These are phyloP conservation scores for Fraxinus baroniana DNA, from an alignment of 305 asterid genomes.

Conservation along the genomic window DNA sequence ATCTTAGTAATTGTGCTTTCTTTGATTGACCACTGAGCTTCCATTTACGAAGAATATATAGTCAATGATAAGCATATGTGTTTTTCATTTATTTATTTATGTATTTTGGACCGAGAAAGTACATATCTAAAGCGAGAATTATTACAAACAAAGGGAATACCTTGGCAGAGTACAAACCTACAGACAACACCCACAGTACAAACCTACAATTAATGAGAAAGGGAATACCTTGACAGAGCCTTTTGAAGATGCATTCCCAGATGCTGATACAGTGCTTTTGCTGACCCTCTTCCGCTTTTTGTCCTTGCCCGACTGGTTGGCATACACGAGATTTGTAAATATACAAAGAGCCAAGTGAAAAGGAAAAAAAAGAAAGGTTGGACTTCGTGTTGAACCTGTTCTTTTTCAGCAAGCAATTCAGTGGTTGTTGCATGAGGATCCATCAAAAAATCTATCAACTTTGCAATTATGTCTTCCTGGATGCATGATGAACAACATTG, in stretches of 20 bases:
- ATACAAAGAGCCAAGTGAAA: not conserved
- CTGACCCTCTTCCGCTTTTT: constrained; percentile 74
- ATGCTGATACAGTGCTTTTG: constrained; percentile 35
- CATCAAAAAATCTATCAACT: constrained; percentile 77
- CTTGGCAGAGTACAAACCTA: not conserved
- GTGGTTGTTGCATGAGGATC: constrained; percentile 80
- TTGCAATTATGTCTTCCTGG: constrained; percentile 83
- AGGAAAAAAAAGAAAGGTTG: not conserved
- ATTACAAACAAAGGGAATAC: not conserved
- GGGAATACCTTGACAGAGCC: constrained; percentile 64
- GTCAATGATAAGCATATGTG: not conserved
- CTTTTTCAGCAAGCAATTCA: constrained; percentile 72
- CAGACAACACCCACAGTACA: not conserved
- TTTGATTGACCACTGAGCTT: constrained; percentile 10
- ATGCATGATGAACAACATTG: constrained; percentile 13
- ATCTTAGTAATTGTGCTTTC: not conserved
- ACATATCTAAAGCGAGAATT: not conserved
- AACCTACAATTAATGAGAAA: not conserved
- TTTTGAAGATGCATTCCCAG: constrained; percentile 56
- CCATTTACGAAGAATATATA: not conserved
- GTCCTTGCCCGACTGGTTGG: constrained; percentile 54
- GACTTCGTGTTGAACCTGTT: constrained; percentile 49
- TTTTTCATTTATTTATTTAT: not conserved
- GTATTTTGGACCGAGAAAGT: not conserved
- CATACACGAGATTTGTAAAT: not conserved